Percentiles rank a stretch among this genome's conserved stretches.
These are phyloP conservation scores for Fusarium solani-melongenae DNA, from an alignment of 2,329 filamentous ascomycete genomes.

Conservation along the genomic window DNA sequence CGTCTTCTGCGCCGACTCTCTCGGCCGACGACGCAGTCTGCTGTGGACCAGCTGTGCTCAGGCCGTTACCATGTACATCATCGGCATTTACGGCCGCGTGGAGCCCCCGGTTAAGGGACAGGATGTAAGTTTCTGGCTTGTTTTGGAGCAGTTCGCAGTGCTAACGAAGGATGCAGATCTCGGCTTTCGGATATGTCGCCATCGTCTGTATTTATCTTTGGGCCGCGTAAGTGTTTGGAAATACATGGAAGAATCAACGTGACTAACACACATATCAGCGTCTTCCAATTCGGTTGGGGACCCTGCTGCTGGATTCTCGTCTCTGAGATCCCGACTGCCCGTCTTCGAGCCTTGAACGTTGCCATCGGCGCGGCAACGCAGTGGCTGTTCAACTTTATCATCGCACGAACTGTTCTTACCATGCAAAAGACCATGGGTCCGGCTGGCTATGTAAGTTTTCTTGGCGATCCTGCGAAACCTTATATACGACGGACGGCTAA, in stretches of 20 bases:
- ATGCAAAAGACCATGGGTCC: conserved; percentile 69
- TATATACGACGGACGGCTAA: conserved; percentile 8
- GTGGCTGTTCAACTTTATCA: conserved; percentile 81
- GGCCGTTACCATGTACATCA: conserved; percentile 73
- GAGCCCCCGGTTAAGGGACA: conserved; percentile 65
- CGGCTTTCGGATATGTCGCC: conserved; percentile 75
- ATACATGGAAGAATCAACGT: background rate
- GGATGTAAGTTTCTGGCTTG: conserved; percentile 48
- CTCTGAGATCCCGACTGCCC: conserved; percentile 73
- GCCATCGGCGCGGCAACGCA: conserved; percentile 75
- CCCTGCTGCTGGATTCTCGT: conserved; percentile 80
- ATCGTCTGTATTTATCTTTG: conserved; percentile 79
- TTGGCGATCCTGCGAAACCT: background rate
- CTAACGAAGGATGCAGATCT: conserved; percentile 53
- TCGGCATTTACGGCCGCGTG: conserved; percentile 76
- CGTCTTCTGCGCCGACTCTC: conserved; percentile 74
- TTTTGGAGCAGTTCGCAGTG: too few species aligned
- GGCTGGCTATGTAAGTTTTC: conserved; percentile 52
- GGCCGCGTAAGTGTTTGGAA: conserved; percentile 56
- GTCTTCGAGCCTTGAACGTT: conserved; percentile 74
- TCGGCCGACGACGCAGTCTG: conserved; percentile 70
- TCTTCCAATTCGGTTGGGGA: conserved; percentile 79
- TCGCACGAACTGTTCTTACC: conserved; percentile 70
- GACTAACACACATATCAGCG: conserved; percentile 46
- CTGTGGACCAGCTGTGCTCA: conserved; percentile 74